Conservation (phyloP, 1,284 basidiomycete species). For the Vanrija sp. region DNA sequence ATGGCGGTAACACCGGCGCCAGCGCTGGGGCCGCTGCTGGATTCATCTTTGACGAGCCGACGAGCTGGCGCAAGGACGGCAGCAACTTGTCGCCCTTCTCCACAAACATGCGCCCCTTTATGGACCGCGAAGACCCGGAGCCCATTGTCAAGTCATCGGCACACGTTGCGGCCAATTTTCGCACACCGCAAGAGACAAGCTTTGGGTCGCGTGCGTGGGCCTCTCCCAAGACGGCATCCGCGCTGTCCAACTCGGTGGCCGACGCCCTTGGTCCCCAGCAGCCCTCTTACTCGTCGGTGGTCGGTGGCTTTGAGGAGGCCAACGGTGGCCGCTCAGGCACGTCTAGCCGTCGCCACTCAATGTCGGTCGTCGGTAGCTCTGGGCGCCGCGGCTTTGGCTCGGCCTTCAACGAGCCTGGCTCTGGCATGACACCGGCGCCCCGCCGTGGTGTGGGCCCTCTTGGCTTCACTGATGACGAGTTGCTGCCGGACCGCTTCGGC, state of each 20-base stretch:
- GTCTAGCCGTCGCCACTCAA: conserved; percentile 76
- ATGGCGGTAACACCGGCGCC: conserved; percentile 7
- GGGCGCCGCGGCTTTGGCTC: conserved; percentile 37
- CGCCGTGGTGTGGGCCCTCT: conserved; percentile 44
- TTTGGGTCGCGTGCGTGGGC: conserved; percentile 26
- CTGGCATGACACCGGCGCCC: conserved; percentile 62
- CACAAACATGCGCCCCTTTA: conserved; percentile 21
- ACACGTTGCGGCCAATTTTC: conserved; percentile 19
- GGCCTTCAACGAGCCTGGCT: conserved; percentile 48
- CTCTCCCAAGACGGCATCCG: conserved; percentile 17
- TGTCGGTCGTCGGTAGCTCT: conserved; percentile 63
- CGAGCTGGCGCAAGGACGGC: conserved; percentile 25
- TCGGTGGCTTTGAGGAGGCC: conserved; percentile 29
- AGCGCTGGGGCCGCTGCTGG: no score
- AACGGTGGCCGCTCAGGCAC: conserved; percentile 55
- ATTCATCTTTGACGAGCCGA: conserved; percentile 17
- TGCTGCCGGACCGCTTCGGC: conserved; percentile 59
- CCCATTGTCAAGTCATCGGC: neutral
- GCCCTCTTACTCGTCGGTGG: conserved; percentile 24
- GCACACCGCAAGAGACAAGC: conserved; percentile 19
- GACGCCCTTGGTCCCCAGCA: conserved; percentile 24
- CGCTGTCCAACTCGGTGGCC: conserved; percentile 30
- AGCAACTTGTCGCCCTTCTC: conserved; percentile 46
- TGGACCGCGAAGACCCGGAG: conserved; percentile 6
- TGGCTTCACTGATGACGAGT: conserved; percentile 70